Conservation (phyloP, 1,284 basidiomycete species). For the Trametes hirsuta region DNA sequence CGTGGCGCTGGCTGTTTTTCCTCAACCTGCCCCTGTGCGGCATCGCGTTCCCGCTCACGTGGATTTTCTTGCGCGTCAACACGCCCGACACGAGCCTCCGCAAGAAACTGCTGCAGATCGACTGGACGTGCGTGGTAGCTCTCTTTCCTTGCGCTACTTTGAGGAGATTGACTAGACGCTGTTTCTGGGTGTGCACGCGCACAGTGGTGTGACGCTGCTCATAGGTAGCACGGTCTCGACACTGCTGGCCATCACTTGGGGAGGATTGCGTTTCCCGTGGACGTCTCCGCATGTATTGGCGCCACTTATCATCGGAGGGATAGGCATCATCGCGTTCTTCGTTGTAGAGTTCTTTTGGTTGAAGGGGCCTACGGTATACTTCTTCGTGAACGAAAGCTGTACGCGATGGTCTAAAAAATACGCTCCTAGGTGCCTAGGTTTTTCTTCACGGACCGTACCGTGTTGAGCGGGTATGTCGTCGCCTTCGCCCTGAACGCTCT, state of each 20-base stretch:
- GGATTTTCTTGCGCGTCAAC: constrained; percentile 24
- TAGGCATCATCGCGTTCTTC: constrained; percentile 23
- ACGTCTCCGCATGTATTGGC: constrained; percentile 19
- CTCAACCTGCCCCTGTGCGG: constrained; percentile 23
- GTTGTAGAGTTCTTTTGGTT: constrained; percentile 26
- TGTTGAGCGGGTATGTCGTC: constrained; percentile 31
- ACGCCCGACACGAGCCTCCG: constrained; percentile 30
- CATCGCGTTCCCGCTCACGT: constrained; percentile 15
- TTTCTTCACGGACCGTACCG: constrained; percentile 35
- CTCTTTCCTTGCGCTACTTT: no score
- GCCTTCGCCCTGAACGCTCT: background rate
- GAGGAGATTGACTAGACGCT: no score
- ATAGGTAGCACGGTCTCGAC: constrained; percentile 15
- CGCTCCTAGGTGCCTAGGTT: constrained; percentile 29
- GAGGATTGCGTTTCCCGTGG: constrained; percentile 25
- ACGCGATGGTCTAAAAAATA: background rate
- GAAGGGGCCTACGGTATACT: constrained; percentile 4
- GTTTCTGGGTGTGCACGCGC: no score
- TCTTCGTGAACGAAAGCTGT: background rate
- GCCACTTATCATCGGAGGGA: constrained; percentile 23
- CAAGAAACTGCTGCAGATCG: constrained; percentile 36
- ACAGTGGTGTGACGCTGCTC: constrained; percentile 24
- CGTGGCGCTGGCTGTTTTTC: constrained; percentile 3
- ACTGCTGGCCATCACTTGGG: constrained; percentile 24
- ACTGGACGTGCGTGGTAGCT: constrained; percentile 38